Conservation (phyloP, 1,139 yeast genomes). For the Hyphopichia buzzinii region DNA sequence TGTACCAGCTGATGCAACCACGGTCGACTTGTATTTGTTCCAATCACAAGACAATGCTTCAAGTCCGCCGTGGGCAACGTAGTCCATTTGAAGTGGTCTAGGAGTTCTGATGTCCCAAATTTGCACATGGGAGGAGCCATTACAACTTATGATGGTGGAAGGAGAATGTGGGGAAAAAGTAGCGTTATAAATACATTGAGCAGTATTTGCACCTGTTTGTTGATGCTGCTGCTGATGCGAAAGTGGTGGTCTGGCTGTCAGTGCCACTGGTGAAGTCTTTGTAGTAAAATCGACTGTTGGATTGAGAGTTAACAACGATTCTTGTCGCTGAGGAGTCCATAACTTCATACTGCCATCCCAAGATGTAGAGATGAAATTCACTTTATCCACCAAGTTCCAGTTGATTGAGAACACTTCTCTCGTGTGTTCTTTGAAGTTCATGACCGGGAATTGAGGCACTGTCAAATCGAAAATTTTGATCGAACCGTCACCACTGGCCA, state of each 20-base stretch:
- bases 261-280: constrained; percentile 20
- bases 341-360: constrained; percentile 92
- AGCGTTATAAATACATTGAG: constrained; percentile 73
- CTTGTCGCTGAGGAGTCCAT: constrained; percentile 60
- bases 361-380: constrained; percentile 69
- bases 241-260: constrained; percentile 29
- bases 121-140: constrained; percentile 75
- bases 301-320: constrained; percentile 58
- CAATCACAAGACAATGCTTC: constrained; percentile 83
- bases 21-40: constrained; percentile 80
- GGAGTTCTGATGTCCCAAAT: constrained; percentile 83
- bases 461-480: constrained; percentile 77
- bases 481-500: constrained; percentile 89
- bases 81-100: constrained; percentile 58
- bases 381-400: constrained; percentile 83
- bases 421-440: constrained; percentile 74
- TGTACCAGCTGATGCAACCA: constrained; percentile 86
- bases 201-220: constrained; percentile 25
- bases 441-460: constrained; percentile 68
- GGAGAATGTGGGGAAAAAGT: constrained; percentile 86
- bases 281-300: constrained; percentile 35
- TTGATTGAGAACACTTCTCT: constrained; percentile 84
- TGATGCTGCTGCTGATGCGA: constrained; percentile 31
- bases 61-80: constrained; percentile 72
- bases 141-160: constrained; percentile 65